Conservation (phyloP, 2,329 filamentous ascomycete species). For the Elsinoe perseae region DNA sequence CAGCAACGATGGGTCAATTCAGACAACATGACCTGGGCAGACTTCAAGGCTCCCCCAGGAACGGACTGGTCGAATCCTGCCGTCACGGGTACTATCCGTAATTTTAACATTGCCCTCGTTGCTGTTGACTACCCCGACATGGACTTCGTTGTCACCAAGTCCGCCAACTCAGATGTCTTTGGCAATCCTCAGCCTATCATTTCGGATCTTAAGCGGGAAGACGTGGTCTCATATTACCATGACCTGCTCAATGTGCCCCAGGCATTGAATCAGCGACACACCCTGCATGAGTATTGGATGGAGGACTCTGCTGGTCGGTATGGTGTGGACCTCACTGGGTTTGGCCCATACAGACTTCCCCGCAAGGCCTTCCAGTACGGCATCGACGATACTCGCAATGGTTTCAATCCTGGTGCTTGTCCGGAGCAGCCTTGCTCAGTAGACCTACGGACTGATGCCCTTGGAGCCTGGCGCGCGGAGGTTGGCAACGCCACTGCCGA, state of each 20-base stretch:
- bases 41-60: slow-evolving; percentile 42
- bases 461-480: slow-evolving; percentile 45
- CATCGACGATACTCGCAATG: slow-evolving; percentile 36
- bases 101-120: slow-evolving; percentile 51
- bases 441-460: slow-evolving; percentile 44
- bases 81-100: slow-evolving; percentile 40
- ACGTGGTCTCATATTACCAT: slow-evolving; percentile 45
- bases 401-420: slow-evolving; percentile 44
- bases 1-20: slow-evolving; percentile 48
- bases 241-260: slow-evolving; percentile 45
- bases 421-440: slow-evolving; percentile 40
- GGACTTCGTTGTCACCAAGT: slow-evolving; percentile 43
- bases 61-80: slow-evolving; percentile 43
- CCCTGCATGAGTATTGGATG: slow-evolving; percentile 53
- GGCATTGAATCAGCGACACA: slow-evolving; percentile 45
- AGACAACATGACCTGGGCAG: slow-evolving; percentile 47
- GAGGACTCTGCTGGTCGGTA: slow-evolving; percentile 47
- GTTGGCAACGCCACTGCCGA: slow-evolving; percentile 44
- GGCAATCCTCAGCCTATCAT: slow-evolving; percentile 42
- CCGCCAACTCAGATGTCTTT: slow-evolving; percentile 43
- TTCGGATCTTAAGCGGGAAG: slow-evolving; percentile 36
- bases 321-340: slow-evolving; percentile 47
- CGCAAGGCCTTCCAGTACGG: slow-evolving; percentile 45
- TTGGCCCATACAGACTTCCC: slow-evolving; percentile 47
- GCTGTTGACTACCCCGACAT: slow-evolving; percentile 46